These are phyloP conservation scores for Mycena rosella DNA, from an alignment of 768 basidiomycete species.

Conservation along the genomic window DNA sequence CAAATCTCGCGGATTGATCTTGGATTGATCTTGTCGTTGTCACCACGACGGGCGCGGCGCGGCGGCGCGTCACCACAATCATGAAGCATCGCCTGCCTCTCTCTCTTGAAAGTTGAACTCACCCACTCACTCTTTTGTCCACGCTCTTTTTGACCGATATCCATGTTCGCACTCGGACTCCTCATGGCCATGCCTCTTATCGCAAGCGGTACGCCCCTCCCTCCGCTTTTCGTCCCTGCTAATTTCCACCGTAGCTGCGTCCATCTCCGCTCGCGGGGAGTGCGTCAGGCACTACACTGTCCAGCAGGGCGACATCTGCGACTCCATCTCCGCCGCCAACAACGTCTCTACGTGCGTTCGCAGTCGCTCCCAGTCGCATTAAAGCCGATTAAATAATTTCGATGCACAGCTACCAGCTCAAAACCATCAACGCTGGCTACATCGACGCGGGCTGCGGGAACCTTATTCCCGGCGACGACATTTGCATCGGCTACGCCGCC, in stretches of 20 bases:
- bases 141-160: background rate
- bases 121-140: too few species aligned
- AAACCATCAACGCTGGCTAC: conserved; percentile 64
- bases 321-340: conserved; percentile 71
- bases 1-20: too few species aligned
- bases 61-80: too few species aligned
- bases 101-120: too few species aligned
- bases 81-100: too few species aligned
- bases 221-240: background rate
- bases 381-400: background rate
- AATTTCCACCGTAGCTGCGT: background rate
- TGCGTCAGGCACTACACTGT: conserved; percentile 77
- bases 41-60: too few species aligned
- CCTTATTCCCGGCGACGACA: conserved; percentile 58
- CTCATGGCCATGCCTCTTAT: background rate
- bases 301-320: conserved; percentile 70
- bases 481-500: conserved; percentile 74
- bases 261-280: conserved; percentile 13
- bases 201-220: background rate
- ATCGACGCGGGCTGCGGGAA: conserved; percentile 72
- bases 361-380: background rate
- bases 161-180: background rate
- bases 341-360: conserved; percentile 71
- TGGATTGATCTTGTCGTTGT: too few species aligned
- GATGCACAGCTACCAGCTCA: conserved; percentile 75